These are phyloP conservation scores for Xylaria sp. DNA, from an alignment of 2,329 filamentous ascomycete genomes.

Conservation along the genomic window DNA sequence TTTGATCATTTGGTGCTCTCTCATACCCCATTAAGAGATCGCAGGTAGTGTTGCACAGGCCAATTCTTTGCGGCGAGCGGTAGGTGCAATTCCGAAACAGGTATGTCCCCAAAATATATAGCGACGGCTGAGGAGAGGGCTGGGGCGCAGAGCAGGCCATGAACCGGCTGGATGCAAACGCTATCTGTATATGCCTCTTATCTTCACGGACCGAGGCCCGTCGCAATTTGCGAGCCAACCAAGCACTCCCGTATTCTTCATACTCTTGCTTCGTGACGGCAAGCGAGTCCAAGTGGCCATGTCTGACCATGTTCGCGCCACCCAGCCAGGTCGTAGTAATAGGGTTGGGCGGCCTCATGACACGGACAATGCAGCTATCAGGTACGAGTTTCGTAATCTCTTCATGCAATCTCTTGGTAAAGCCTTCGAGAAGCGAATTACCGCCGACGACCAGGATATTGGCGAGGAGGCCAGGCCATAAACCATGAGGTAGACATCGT, in stretches of 20 bases:
- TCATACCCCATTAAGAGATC: too few species aligned
- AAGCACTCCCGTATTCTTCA: slow-evolving; percentile 78
- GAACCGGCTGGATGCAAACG: background rate
- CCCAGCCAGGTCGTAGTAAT: slow-evolving; percentile 85
- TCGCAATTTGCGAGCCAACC: slow-evolving; percentile 75
- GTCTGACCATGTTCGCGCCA: slow-evolving; percentile 76
- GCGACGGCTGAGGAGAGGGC: too few species aligned
- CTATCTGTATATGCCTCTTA: background rate
- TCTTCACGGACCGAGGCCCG: slow-evolving; percentile 41
- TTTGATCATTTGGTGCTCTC: too few species aligned
- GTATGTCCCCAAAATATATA: too few species aligned
- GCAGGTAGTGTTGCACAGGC: too few species aligned
- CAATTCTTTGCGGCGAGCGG: too few species aligned
- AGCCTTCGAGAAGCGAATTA: slow-evolving; percentile 78
- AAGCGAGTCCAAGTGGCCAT: slow-evolving; percentile 69
- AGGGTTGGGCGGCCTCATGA: slow-evolving; percentile 73
- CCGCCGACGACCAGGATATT: slow-evolving; percentile 92
- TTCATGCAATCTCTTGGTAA: slow-evolving; percentile 77
- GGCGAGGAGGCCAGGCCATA: slow-evolving; percentile 82
- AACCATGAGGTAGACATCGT: slow-evolving; percentile 73
- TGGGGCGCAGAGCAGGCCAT: too few species aligned
- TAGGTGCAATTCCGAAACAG: too few species aligned
- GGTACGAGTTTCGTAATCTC: slow-evolving; percentile 76
- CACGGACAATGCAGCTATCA: slow-evolving; percentile 77
- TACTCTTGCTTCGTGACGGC: slow-evolving; percentile 90